phyloP scores from a whole-genome alignment of 768 basidiomycete species.

The Asterophora parasitica region DNA sequence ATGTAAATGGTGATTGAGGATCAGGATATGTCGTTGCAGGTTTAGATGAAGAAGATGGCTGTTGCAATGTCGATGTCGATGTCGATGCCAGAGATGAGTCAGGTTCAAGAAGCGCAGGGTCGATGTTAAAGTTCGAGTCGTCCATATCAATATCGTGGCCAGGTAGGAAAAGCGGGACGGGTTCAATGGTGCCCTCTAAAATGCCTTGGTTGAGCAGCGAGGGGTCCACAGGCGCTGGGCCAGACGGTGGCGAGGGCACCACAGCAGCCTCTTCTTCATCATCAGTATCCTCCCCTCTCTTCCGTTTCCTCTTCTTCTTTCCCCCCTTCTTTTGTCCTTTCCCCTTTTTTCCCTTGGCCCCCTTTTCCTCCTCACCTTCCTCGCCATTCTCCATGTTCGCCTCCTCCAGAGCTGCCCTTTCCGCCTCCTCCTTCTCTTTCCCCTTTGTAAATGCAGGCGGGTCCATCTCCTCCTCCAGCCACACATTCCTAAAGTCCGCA shows the following conservation, averaged over 20 bases:
- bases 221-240: constrained; percentile 43
- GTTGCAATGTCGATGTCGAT: not conserved
- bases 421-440: constrained; percentile 62
- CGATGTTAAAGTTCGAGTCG: constrained; percentile 43
- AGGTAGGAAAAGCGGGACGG: constrained; percentile 40
- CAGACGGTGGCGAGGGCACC: constrained; percentile 14
- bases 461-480: constrained; percentile 89
- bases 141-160: constrained; percentile 40
- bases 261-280: constrained; percentile 20
- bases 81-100: not conserved
- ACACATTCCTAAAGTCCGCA: constrained; percentile 84
- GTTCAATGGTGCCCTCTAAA: constrained; percentile 47
- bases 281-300: constrained; percentile 33
- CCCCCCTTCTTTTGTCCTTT: constrained; percentile 27
- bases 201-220: constrained; percentile 64
- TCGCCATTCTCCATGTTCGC: constrained; percentile 22
- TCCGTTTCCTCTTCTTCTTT: constrained; percentile 32
- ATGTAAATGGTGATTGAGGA: not conserved
- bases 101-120: constrained; percentile 44
- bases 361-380: constrained; percentile 23
- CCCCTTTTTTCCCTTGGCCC: constrained; percentile 29
- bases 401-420: constrained; percentile 36
- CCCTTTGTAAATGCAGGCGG: constrained; percentile 86
- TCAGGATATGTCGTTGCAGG: not conserved
- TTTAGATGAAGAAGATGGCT: not conserved